These are phyloP conservation scores for Stagonosporopsis cucurbitacearum DNA, from an alignment of 2,329 filamentous ascomycete genomes.

Conservation along the genomic window DNA sequence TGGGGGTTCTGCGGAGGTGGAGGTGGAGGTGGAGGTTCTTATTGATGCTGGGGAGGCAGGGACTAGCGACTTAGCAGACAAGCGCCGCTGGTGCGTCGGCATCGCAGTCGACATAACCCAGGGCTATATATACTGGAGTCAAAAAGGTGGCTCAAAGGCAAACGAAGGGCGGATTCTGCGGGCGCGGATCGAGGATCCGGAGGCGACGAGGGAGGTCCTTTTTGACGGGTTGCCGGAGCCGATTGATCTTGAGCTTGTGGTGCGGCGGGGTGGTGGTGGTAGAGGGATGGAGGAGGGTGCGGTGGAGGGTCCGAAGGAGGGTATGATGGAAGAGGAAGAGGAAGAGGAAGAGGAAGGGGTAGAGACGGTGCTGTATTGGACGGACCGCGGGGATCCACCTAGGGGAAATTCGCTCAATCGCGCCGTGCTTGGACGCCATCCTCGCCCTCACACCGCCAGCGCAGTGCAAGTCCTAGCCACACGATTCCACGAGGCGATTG, in stretches of 20 bases:
- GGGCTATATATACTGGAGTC: slow-evolving; percentile 65
- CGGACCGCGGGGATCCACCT: slow-evolving; percentile 65
- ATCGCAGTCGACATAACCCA: slow-evolving; percentile 51
- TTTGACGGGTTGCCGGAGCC: slow-evolving; percentile 42
- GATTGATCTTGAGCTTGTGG: slow-evolving; percentile 65
- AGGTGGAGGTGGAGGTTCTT: no score
- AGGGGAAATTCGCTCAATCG: slow-evolving; percentile 62
- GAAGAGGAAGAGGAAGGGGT: no score
- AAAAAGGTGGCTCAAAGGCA: slow-evolving; percentile 63
- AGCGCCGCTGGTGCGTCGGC: slow-evolving; percentile 30
- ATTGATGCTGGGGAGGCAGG: slow-evolving; percentile 11
- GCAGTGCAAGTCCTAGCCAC: slow-evolving; percentile 20
- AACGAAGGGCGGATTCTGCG: slow-evolving; percentile 60
- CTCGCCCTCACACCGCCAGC: no score
- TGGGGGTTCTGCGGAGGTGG: slow-evolving; percentile 5
- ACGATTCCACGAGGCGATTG: slow-evolving; percentile 33
- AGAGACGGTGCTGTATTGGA: slow-evolving; percentile 62
- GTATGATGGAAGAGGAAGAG: no score
- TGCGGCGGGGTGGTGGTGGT: no score
- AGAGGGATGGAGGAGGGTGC: no score
- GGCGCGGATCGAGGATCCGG: slow-evolving; percentile 55
- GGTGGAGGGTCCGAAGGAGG: no score
- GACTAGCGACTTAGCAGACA: no score
- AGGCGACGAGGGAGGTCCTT: slow-evolving; percentile 33
- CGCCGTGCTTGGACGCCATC: no score